These are phyloP conservation scores for Rhodamnia argentea DNA, from an alignment of 345 rosid species.

Conservation along the genomic window DNA sequence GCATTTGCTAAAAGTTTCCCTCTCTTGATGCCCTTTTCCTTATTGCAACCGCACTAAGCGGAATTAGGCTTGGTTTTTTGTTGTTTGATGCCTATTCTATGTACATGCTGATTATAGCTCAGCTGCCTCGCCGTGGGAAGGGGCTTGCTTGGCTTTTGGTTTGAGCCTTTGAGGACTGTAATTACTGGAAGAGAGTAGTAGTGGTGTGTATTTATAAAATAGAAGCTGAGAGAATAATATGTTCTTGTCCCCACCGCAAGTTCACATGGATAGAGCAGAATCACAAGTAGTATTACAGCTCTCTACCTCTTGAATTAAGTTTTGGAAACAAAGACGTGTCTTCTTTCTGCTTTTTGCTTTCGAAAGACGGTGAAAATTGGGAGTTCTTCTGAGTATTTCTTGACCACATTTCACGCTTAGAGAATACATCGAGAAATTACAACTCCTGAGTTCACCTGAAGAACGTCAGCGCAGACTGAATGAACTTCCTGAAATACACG, in stretches of 20 bases:
- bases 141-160: background rate
- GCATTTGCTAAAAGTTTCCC: background rate
- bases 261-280: background rate
- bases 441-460: constrained; percentile 59
- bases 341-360: background rate
- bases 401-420: constrained; percentile 67
- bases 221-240: background rate
- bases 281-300: background rate
- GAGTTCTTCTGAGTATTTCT: constrained; percentile 19
- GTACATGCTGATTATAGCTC: background rate
- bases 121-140: background rate
- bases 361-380: background rate
- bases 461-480: constrained; percentile 58
- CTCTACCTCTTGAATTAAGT: background rate
- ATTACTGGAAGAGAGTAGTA: background rate
- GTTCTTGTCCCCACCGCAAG: background rate
- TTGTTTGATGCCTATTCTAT: background rate
- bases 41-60: background rate
- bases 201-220: background rate
- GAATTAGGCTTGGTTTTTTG: background rate
- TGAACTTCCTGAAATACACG: constrained; percentile 57
- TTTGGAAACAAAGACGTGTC: background rate
- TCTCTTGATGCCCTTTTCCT: background rate
- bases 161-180: background rate
- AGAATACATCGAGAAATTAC: constrained; percentile 73